phyloP scores from a whole-genome alignment of 345 rosid genomes.

The Cardamine resedifolia region DNA sequence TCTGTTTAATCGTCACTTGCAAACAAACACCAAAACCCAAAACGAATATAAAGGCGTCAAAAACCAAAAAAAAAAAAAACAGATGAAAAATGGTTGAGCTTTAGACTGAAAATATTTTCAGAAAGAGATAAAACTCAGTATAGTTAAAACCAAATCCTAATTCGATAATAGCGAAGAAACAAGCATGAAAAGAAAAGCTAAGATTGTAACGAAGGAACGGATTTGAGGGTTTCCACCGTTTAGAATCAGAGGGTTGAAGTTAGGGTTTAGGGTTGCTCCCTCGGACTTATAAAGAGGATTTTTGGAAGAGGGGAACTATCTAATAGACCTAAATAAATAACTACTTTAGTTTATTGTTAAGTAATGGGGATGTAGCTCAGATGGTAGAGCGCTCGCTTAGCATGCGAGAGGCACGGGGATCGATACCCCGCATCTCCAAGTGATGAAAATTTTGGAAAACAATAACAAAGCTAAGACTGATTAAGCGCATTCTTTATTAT shows the following conservation, averaged over 20 bases:
- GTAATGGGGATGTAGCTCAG: constrained; percentile 75
- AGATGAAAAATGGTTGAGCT: not conserved
- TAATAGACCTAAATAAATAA: not conserved
- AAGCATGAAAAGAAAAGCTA: not conserved
- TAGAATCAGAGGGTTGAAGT: not conserved
- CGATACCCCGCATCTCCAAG: constrained; percentile 89
- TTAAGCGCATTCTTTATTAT: no score
- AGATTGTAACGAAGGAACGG: not conserved
- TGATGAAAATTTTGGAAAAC: no score
- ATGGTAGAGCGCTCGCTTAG: constrained; percentile 95
- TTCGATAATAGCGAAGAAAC: not conserved
- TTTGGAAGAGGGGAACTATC: not conserved
- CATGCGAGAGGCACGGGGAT: constrained; percentile 91
- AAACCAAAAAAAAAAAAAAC: not conserved
- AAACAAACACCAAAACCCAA: constrained; percentile 11
- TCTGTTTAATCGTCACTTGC: constrained; percentile 75
- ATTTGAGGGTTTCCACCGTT: not conserved
- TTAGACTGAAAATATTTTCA: not conserved
- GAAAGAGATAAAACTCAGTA: not conserved
- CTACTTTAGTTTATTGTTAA: rapidly evolving
- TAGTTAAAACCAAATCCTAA: not conserved
- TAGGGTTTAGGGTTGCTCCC: not conserved
- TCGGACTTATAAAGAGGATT: not conserved
- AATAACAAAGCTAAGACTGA: no score
- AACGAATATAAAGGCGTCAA: not conserved